Evolutionary conservation across 768 basidiomycete species (phyloP).

Genomic region (Auricularia auricula-judae): DNA sequence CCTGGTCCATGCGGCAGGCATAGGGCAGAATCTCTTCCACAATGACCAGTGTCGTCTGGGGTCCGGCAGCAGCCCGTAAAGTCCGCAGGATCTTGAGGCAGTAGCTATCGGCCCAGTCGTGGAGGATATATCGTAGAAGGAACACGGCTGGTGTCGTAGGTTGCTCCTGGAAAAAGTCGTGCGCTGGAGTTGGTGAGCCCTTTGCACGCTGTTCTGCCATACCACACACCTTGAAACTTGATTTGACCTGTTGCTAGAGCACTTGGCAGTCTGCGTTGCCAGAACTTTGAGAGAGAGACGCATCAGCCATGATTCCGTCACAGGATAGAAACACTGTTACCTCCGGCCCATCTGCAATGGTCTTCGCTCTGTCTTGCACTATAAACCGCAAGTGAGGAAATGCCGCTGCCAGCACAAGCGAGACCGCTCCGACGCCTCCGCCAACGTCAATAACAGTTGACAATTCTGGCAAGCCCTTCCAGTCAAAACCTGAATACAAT

Average conservation of each 20-base stretch:
- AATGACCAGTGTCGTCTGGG: slow-evolving; percentile 5
- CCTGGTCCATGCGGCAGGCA: slow-evolving; percentile 9
- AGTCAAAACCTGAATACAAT: slow-evolving; percentile 17
- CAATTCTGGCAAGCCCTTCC: slow-evolving; percentile 12
- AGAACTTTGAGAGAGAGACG: no score
- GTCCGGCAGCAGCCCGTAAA: slow-evolving; percentile 12
- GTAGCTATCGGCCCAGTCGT: slow-evolving; percentile 15
- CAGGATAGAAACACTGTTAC: no score
- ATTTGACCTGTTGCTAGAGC: slow-evolving; percentile 1
- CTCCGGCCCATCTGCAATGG: not conserved
- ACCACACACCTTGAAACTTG: slow-evolving; percentile 37
- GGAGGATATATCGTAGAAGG: slow-evolving; percentile 13
- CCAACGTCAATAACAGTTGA: slow-evolving; percentile 24
- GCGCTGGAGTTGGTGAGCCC: not conserved
- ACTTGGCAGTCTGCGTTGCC: not conserved
- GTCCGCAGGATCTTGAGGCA: slow-evolving; percentile 10
- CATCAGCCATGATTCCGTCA: no score
- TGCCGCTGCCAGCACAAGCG: slow-evolving; percentile 13
- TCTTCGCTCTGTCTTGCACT: slow-evolving; percentile 20
- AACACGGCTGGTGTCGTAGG: slow-evolving; percentile 14
- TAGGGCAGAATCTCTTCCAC: slow-evolving; percentile 13
- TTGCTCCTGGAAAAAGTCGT: slow-evolving; percentile 14
- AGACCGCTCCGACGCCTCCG: slow-evolving; percentile 18
- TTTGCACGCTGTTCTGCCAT: not conserved
- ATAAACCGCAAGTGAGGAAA: slow-evolving; percentile 17